Evolutionary conservation across 2,329 filamentous ascomycete species (phyloP).

Genomic region (Fusarium sarcochroum): DNA sequence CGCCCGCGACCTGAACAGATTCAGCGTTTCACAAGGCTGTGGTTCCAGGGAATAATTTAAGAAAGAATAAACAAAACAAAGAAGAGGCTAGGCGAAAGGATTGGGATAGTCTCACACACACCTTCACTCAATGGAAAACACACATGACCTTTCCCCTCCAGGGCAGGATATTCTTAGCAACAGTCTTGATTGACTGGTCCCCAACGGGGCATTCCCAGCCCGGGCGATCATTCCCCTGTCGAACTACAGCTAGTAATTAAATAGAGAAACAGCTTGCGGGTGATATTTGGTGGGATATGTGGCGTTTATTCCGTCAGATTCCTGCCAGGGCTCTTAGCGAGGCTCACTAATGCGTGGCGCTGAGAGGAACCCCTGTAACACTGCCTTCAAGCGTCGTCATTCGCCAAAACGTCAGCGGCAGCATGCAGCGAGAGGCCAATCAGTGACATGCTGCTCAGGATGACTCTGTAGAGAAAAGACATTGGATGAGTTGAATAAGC

Average conservation of each 20-base stretch:
- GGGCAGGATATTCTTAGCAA: constrained; percentile 41
- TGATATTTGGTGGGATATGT: rapidly evolving
- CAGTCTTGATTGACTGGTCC: constrained; percentile 23
- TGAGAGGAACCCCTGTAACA: constrained; percentile 17
- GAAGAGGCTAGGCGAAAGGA: constrained; percentile 12
- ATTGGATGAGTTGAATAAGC: constrained; percentile 36
- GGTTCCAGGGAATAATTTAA: too few relatives aligned
- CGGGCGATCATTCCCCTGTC: constrained; percentile 40
- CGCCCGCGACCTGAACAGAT: not conserved
- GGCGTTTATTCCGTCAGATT: not conserved
- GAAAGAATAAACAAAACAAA: constrained; percentile 3
- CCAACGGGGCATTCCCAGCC: constrained; percentile 23
- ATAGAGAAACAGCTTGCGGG: not conserved
- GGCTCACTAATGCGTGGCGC: constrained; percentile 23
- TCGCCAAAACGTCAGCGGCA: constrained; percentile 15
- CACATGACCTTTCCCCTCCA: constrained; percentile 28
- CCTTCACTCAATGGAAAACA: constrained; percentile 1
- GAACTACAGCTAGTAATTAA: not conserved
- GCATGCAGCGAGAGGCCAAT: constrained; percentile 15
- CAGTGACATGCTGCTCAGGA: constrained; percentile 18
- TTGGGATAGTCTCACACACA: constrained; percentile 20
- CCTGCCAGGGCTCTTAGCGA: constrained; percentile 22
- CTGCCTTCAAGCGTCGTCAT: constrained; percentile 30
- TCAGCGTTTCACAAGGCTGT: not conserved
- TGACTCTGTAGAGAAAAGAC: constrained; percentile 13